Base-by-base conservation (phyloP, 176 grass and related monocot species). In the Melocanna baccifera region DNA sequence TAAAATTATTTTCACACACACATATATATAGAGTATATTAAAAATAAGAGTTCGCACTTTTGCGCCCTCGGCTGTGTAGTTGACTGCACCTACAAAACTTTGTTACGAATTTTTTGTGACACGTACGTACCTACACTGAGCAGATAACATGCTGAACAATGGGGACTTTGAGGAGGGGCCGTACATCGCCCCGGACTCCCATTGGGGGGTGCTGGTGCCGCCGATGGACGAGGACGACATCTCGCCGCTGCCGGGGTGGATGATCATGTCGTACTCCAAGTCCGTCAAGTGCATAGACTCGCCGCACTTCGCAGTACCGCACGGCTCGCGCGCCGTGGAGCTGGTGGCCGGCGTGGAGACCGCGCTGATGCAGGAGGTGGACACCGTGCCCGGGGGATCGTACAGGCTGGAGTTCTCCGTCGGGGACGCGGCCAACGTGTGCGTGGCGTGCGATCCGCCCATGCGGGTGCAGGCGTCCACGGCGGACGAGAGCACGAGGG, bases 141-240 rank as follows among this genome's bases (percentile, higher is more conserved):
- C 42, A 43, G 42, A 43, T 43, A 83, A 91, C 28, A 41, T 93
- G 48, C 8, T 93, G 50, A 85, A 48, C 78, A 93, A 93, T 26
- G 85, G 85, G 0, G 91, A 90, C 78, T 85, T 93, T 20, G 91
- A 93, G 85, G 88, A 90, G 23, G 91, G 91, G 0, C 88, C 88
- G 67, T 79, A 58, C 85, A 46, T 93, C 56, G 48, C 82, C 40
- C 82, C 85, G 25, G 83, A 42, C 19, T 47, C 67, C 8, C n/a
- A 82, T 28, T 90, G 88, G 81, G 91, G 91, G 9, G 91, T 82
- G 59, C 82, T 93, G 65, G 75, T 90, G 64, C 91, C 91, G 25
- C 91, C 88, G 32, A 71, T 85, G 77, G 48, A 50, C 84, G 85
- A 47, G 77, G 48, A 50, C 84, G 85, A 47, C 77, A 62, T 79